Evolutionary conservation across 2,329 filamentous ascomycete species (phyloP).

Genomic region (Botryosphaeria dothidea): DNA sequence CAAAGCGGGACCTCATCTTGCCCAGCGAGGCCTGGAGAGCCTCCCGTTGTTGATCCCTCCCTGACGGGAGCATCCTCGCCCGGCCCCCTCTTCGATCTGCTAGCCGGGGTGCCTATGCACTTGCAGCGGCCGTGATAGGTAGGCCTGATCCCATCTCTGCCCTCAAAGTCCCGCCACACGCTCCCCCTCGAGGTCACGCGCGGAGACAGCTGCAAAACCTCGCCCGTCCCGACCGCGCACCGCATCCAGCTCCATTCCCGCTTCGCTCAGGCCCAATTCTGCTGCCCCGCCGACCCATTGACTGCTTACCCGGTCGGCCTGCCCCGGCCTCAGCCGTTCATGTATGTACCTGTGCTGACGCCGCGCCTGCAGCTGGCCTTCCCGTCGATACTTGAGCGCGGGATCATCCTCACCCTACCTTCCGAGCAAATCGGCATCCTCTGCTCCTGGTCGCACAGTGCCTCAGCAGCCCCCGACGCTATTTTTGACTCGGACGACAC

Average conservation of each 20-base stretch:
- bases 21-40: neutral
- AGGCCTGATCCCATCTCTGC: neutral
- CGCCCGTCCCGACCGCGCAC: constrained; percentile 16
- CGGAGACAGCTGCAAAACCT: neutral
- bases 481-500: constrained; percentile 18
- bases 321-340: constrained; percentile 15
- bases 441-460: constrained; percentile 14
- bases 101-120: constrained; percentile 17
- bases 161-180: constrained; percentile 19
- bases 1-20: neutral
- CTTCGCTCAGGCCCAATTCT: neutral
- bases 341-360: constrained; percentile 18
- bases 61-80: constrained; percentile 15
- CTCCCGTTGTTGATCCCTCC: constrained; percentile 14
- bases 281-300: constrained; percentile 10
- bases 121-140: constrained; percentile 19
- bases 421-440: constrained; percentile 19
- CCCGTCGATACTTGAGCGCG: constrained; percentile 11
- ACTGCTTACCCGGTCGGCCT: constrained; percentile 12
- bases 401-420: constrained; percentile 7
- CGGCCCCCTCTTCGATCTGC: constrained; percentile 12
- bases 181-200: constrained; percentile 15
- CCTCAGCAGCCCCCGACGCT: constrained; percentile 6
- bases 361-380: constrained; percentile 17
- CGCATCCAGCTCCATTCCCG: constrained; percentile 7